These are phyloP conservation scores for Maudiozyma serrabonitensis DNA, from an alignment of 805 yeast species.

Conservation along the genomic window DNA sequence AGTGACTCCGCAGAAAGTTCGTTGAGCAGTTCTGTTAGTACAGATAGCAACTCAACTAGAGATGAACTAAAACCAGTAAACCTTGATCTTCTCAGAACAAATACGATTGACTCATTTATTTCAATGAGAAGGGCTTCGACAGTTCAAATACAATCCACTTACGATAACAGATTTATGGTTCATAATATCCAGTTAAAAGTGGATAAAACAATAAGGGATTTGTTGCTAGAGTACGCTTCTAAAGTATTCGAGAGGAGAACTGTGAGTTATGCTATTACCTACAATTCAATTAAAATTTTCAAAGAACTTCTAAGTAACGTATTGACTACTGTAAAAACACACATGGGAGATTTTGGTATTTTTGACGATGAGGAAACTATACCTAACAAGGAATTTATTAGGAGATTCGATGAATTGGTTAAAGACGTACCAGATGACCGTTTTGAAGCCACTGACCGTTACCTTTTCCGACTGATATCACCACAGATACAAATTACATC, in stretches of 20 bases:
- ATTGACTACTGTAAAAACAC: slow-evolving; percentile 12
- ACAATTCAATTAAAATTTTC: slow-evolving; percentile 41
- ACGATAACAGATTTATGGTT: slow-evolving; percentile 49
- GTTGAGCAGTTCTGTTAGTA: not conserved
- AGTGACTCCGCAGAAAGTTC: slow-evolving; percentile 7
- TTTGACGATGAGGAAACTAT: slow-evolving; percentile 14
- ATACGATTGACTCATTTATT: slow-evolving; percentile 25
- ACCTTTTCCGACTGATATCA: slow-evolving; percentile 43
- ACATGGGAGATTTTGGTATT: not conserved
- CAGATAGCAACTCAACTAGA: slow-evolving; percentile 9
- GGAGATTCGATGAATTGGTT: slow-evolving; percentile 39
- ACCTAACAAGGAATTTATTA: slow-evolving; percentile 29
- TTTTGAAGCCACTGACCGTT: slow-evolving; percentile 39
- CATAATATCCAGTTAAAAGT: slow-evolving; percentile 49
- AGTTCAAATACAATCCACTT: slow-evolving; percentile 26
- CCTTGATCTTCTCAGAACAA: slow-evolving; percentile 9
- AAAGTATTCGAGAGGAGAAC: slow-evolving; percentile 36
- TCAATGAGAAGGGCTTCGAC: slow-evolving; percentile 25
- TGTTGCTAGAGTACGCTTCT: slow-evolving; percentile 38
- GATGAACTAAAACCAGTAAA: slow-evolving; percentile 1
- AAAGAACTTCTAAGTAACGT: slow-evolving; percentile 30
- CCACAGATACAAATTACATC: slow-evolving; percentile 54
- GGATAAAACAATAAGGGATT: slow-evolving; percentile 41
- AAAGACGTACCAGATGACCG: slow-evolving; percentile 32
- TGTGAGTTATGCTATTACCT: slow-evolving; percentile 37